Percentiles rank a stretch among this genome's conserved stretches.
phyloP scores from a whole-genome alignment of 768 basidiomycete genomes.

The Mycena galopus region DNA sequence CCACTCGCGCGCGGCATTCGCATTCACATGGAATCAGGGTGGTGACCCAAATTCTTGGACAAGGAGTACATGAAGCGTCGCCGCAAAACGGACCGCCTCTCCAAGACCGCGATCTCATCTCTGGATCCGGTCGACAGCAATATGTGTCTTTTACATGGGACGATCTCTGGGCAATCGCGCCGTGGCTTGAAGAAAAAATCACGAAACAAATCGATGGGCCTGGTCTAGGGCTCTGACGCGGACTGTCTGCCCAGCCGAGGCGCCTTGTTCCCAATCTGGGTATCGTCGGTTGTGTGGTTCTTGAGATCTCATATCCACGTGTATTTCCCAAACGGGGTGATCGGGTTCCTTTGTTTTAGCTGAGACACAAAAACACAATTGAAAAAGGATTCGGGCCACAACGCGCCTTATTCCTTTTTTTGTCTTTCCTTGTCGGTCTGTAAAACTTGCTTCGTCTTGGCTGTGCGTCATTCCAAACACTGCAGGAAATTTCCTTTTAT shows the following conservation, averaged over 20 bases:
- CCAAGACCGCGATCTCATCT: slow-evolving; percentile 64
- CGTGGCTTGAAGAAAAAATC: slow-evolving; percentile 81
- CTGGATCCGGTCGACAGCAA: slow-evolving; percentile 63
- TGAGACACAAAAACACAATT: slow-evolving; percentile 16
- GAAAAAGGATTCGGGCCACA: slow-evolving; percentile 18
- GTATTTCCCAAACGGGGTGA: slow-evolving; percentile 8
- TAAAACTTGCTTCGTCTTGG: slow-evolving; percentile 15
- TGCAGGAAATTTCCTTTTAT: slow-evolving; percentile 29
- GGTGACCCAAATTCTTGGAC: slow-evolving; percentile 68
- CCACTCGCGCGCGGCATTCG: too few species aligned
- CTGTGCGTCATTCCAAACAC: slow-evolving; percentile 11
- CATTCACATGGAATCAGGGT: slow-evolving; percentile 59
- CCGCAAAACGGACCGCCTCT: slow-evolving; percentile 48
- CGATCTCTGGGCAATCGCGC: slow-evolving; percentile 80
- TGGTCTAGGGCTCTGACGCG: slow-evolving; percentile 73
- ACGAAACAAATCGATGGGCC: slow-evolving; percentile 76
- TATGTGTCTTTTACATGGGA: slow-evolving; percentile 80
- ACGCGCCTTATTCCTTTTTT: slow-evolving; percentile 22
- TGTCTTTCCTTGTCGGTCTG: slow-evolving; percentile 24
- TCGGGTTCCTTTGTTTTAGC: neutral
- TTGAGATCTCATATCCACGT: slow-evolving; percentile 23
- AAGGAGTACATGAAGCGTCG: slow-evolving; percentile 53
- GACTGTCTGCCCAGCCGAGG: neutral
- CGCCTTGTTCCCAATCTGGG: slow-evolving; percentile 14
- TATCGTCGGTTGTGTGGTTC: slow-evolving; percentile 14